These are phyloP conservation scores for Rhamnella rubrinervis DNA, from an alignment of 331 rosid genomes.

Conservation along the genomic window DNA sequence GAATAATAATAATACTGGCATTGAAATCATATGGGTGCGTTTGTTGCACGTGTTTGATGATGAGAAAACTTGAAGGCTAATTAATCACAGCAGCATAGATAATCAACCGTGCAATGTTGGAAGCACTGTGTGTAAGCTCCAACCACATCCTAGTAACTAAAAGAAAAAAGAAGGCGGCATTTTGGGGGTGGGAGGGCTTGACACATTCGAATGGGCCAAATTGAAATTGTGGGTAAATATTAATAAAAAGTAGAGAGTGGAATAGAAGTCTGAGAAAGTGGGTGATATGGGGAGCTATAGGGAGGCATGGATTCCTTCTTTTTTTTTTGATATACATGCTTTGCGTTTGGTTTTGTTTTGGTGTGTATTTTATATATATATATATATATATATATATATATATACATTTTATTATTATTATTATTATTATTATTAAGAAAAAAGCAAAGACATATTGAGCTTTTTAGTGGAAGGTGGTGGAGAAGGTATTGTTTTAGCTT, in stretches of 20 bases:
- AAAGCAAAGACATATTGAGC: slow-evolving; percentile 16
- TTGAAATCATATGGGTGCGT: slow-evolving; percentile 24
- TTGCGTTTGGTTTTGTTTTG: slow-evolving; percentile 24
- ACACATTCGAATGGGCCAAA: slow-evolving; percentile 33
- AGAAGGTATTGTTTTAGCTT: slow-evolving; percentile 49
- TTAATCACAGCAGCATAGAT: background rate
- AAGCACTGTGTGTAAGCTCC: slow-evolving; percentile 17
- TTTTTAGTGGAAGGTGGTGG: slow-evolving; percentile 55
- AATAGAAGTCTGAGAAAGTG: slow-evolving; percentile 59
- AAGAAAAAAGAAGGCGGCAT: background rate
- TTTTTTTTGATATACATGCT: slow-evolving; percentile 26
- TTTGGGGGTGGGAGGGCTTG: slow-evolving; percentile 10
- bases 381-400: no score
- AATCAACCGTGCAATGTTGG: slow-evolving; percentile 38
- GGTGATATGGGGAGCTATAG: slow-evolving; percentile 31
- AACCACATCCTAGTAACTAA: slow-evolving; percentile 10
- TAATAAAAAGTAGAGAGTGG: slow-evolving; percentile 32
- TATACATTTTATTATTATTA: slow-evolving; percentile 8
- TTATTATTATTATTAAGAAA: slow-evolving; percentile 23
- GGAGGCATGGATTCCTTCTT: slow-evolving; percentile 48
- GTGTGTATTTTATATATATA: background rate
- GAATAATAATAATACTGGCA: background rate
- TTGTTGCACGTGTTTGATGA: slow-evolving; percentile 49
- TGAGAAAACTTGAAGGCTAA: slow-evolving; percentile 12
- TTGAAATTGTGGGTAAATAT: slow-evolving; percentile 9